phyloP scores from a whole-genome alignment of 495 filamentous ascomycete species.

The Neohortaea acidophila region DNA sequence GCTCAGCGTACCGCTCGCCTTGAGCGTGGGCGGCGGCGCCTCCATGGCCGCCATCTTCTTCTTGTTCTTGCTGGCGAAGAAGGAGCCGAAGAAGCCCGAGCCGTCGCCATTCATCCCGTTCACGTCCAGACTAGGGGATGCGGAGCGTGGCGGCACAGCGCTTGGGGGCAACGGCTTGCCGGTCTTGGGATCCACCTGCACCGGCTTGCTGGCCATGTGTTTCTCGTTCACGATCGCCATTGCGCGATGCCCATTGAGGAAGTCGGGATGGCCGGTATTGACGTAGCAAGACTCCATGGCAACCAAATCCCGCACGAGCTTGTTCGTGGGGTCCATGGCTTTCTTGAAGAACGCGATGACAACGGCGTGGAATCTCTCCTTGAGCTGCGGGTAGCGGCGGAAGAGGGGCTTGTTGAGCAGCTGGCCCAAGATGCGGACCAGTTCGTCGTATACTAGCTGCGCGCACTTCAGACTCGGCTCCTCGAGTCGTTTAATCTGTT shows the following conservation, averaged over 20 bases:
- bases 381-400: slow-evolving; percentile 78
- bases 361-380: slow-evolving; percentile 94
- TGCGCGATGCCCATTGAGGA: slow-evolving; percentile 79
- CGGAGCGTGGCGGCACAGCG: slow-evolving; percentile 46
- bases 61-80: slow-evolving; percentile 97
- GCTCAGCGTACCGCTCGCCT: slow-evolving; percentile 79
- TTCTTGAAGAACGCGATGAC: slow-evolving; percentile 96
- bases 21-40: slow-evolving; percentile 77
- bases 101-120: slow-evolving; percentile 31
- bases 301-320: slow-evolving; percentile 86
- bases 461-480: slow-evolving; percentile 96
- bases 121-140: slow-evolving; percentile 42
- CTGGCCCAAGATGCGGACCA: slow-evolving; percentile 87
- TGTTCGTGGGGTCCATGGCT: slow-evolving; percentile 92
- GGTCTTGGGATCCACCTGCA: slow-evolving; percentile 97
- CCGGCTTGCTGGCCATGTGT: slow-evolving; percentile 63
- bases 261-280: slow-evolving; percentile 97
- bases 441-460: slow-evolving; percentile 90
- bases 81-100: slow-evolving; percentile 85
- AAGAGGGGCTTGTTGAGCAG: slow-evolving; percentile 80
- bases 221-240: slow-evolving; percentile 97
- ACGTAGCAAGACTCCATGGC: slow-evolving; percentile 93
- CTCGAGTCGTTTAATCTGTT: slow-evolving; percentile 92
- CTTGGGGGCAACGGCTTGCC: slow-evolving; percentile 75
- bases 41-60: slow-evolving; percentile 99